Percentiles rank a stretch among this genome's conserved stretches.
Conservation (phyloP, 345 rosid species). For the Hypericum androsaemum region DNA sequence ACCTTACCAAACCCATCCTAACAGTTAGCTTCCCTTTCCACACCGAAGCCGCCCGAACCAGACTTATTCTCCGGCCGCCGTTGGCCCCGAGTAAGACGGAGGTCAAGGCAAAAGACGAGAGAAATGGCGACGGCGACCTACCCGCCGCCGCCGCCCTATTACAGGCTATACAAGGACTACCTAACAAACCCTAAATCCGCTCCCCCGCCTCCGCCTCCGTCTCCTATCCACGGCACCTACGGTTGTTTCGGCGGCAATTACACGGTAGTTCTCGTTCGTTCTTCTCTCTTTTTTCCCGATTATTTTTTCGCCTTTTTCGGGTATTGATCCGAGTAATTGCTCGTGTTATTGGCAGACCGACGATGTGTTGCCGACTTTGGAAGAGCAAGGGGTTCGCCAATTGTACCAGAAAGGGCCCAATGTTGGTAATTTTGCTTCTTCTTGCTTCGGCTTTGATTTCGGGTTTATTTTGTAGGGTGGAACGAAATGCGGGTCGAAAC, state of each 20-base stretch:
- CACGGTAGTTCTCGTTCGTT: slow-evolving; percentile 37
- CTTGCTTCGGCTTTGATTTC: too few species aligned
- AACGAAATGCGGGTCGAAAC: too few species aligned
- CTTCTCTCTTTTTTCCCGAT: neutral
- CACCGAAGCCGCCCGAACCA: too few species aligned
- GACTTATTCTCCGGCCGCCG: too few species aligned
- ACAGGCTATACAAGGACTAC: slow-evolving; percentile 84
- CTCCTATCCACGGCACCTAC: slow-evolving; percentile 73
- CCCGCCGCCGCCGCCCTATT: slow-evolving; percentile 90
- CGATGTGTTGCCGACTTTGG: slow-evolving; percentile 81
- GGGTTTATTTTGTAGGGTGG: too few species aligned
- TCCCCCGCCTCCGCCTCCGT: slow-evolving; percentile 75
- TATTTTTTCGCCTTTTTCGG: neutral
- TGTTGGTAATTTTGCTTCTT: slow-evolving; percentile 38
- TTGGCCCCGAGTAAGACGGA: too few species aligned
- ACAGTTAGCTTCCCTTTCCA: too few species aligned
- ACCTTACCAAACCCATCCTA: too few species aligned
- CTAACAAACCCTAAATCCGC: slow-evolving; percentile 50
- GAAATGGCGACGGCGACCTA: slow-evolving; percentile 81
- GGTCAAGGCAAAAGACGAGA: neutral
- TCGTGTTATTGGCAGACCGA: slow-evolving; percentile 41
- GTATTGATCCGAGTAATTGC: neutral
- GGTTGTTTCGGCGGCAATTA: slow-evolving; percentile 59
- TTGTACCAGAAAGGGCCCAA: slow-evolving; percentile 62
- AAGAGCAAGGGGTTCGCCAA: slow-evolving; percentile 80